These are phyloP conservation scores for Termitomyces sp. DNA, from an alignment of 1,284 basidiomycete species.

Conservation along the genomic window DNA sequence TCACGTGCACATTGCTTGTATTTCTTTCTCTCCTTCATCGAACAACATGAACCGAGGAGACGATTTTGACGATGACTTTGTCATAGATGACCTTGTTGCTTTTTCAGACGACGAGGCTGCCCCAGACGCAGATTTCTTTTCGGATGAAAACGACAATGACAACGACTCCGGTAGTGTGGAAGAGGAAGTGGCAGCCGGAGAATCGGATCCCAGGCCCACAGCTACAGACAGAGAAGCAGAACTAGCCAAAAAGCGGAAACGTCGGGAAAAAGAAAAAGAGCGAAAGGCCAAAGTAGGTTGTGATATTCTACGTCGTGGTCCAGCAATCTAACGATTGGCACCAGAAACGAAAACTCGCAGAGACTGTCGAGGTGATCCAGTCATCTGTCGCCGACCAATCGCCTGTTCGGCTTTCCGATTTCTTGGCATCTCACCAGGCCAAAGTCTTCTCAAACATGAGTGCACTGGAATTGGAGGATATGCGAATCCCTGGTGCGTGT, in stretches of 20 bases:
- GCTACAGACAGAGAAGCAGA: slow-evolving; percentile 20
- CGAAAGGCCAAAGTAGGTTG: slow-evolving; percentile 52
- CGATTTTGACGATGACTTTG: slow-evolving; percentile 77
- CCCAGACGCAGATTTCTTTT: slow-evolving; percentile 34
- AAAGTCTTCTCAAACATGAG: slow-evolving; percentile 63
- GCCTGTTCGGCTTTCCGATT: slow-evolving; percentile 51
- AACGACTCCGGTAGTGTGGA: slow-evolving; percentile 24
- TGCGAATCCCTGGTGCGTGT: slow-evolving; percentile 60
- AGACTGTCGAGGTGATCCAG: slow-evolving; percentile 34
- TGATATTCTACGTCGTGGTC: neutral
- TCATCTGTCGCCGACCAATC: slow-evolving; percentile 52
- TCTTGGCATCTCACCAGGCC: slow-evolving; percentile 56
- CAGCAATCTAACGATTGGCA: neutral
- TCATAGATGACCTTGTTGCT: slow-evolving; percentile 64
- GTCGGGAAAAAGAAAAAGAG: slow-evolving; percentile 66
- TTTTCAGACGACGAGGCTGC: slow-evolving; percentile 49
- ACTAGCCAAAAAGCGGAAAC: slow-evolving; percentile 60
- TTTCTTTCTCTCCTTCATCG: slow-evolving; percentile 9
- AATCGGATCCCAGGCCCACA: slow-evolving; percentile 10
- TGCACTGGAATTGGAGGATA: slow-evolving; percentile 66
- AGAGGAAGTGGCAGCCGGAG: slow-evolving; percentile 16
- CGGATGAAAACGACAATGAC: slow-evolving; percentile 36
- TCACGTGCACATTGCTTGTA: slow-evolving; percentile 10
- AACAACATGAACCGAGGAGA: slow-evolving; percentile 43
- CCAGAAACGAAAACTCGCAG: slow-evolving; percentile 61